phyloP scores from a whole-genome alignment of 73 alveolate species.

The Symbiodinium natans region DNA sequence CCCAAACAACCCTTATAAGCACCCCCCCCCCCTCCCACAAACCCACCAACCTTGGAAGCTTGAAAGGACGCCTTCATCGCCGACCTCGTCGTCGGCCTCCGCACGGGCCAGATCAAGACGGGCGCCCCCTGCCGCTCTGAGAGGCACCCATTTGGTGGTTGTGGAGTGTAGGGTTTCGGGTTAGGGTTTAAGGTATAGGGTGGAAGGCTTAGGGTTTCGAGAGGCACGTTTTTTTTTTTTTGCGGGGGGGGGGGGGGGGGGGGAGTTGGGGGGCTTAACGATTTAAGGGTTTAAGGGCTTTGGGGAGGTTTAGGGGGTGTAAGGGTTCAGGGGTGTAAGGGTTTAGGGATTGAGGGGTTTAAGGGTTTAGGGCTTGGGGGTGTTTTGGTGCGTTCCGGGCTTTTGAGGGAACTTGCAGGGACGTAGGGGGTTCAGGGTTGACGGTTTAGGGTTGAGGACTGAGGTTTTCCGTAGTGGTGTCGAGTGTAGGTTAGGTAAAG shows the following conservation, averaged over 20 bases:
- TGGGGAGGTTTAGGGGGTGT: not conserved
- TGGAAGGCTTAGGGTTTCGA: not conserved
- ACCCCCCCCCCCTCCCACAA: not conserved
- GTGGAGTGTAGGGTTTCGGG: too few relatives aligned
- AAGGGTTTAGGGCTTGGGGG: not conserved
- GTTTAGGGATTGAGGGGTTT: not conserved
- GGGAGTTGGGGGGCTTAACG: not conserved
- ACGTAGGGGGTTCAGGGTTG: too few relatives aligned
- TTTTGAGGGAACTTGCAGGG: too few relatives aligned
- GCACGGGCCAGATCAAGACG: constrained; percentile 97
- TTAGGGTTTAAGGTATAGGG: too few relatives aligned
- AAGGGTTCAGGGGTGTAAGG: not conserved
- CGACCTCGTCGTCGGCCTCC: constrained; percentile 98
- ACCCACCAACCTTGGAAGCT: not conserved
- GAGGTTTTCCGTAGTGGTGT: too few relatives aligned
- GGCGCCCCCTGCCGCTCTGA: not conserved
- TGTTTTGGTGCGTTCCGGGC: too few relatives aligned
- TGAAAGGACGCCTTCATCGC: constrained; percentile 98
- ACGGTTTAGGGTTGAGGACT: too few relatives aligned
- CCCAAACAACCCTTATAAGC: too few relatives aligned
- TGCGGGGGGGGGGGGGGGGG: not conserved
- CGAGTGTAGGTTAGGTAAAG: too few relatives aligned
- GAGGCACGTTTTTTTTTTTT: too few relatives aligned
- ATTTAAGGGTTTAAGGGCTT: not conserved
- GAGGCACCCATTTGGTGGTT: constrained; percentile 96